Evolutionary conservation across 106 monocot genomes (phyloP).

Genomic region (Platanthera zijinensis): DNA sequence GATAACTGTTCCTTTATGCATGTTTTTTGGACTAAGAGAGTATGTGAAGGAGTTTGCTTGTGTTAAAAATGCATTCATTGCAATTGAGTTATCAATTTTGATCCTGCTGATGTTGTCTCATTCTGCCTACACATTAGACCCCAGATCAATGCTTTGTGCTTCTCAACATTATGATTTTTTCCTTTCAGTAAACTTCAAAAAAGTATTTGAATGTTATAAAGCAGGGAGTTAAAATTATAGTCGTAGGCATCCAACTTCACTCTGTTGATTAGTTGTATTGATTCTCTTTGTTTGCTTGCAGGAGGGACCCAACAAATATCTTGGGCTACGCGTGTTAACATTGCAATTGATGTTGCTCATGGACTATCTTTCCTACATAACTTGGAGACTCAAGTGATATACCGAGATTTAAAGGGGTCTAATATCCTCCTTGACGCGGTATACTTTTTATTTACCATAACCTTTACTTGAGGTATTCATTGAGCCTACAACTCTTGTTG

Average conservation of each 20-base stretch:
- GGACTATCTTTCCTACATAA: slow-evolving; percentile 68
- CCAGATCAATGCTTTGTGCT: background rate
- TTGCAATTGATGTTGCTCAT: slow-evolving; percentile 77
- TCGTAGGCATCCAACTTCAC: background rate
- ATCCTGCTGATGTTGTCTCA: background rate
- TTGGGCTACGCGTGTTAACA: slow-evolving; percentile 57
- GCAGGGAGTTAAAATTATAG: background rate
- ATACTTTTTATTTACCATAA: slow-evolving; percentile 2
- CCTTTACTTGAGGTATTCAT: background rate
- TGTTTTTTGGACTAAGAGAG: too few species aligned
- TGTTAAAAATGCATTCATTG: background rate
- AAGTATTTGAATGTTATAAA: background rate
- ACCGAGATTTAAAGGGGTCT: slow-evolving; percentile 82
- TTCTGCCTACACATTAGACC: background rate
- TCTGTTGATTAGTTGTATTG: background rate
- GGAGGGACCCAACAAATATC: slow-evolving; percentile 58
- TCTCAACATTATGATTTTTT: background rate
- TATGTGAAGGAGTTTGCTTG: too few species aligned
- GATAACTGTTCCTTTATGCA: too few species aligned
- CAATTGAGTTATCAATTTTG: background rate
- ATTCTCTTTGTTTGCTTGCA: slow-evolving; percentile 11
- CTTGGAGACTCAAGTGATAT: slow-evolving; percentile 68
- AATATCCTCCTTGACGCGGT: slow-evolving; percentile 88
- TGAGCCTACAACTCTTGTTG: background rate
- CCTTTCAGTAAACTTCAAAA: background rate